A percentile compares a stretch with the other conserved stretches of the same genome.
Conservation (phyloP, 371 early-diverging fungal genomes). For the Vairimorpha ceranae region DNA sequence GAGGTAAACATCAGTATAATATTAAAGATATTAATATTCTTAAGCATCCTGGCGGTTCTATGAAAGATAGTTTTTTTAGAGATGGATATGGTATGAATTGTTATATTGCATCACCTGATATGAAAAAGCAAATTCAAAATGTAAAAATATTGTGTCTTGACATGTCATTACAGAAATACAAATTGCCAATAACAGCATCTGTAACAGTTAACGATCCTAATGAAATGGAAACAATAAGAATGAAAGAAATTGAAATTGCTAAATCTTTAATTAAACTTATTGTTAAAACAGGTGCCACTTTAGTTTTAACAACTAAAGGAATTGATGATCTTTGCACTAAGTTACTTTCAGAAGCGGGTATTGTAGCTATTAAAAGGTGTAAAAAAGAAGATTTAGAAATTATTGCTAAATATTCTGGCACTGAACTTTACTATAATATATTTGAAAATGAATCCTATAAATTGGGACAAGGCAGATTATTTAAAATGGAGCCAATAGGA, state of each 20-base stretch:
- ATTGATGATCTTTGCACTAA: slow-evolving; percentile 96
- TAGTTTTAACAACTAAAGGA: slow-evolving; percentile 93
- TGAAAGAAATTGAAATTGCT: slow-evolving; percentile 85
- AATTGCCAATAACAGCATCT: slow-evolving; percentile 91
- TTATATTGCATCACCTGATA: slow-evolving; percentile 74
- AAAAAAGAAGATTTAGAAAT: slow-evolving; percentile 90
- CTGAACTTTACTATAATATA: slow-evolving; percentile 77
- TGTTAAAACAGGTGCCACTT: slow-evolving; percentile 86
- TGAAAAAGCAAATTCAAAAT: slow-evolving; percentile 63
- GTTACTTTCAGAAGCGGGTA: slow-evolving; percentile 82
- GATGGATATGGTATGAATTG: slow-evolving; percentile 94
- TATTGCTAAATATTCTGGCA: slow-evolving; percentile 91
- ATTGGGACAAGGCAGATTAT: slow-evolving; percentile 84
- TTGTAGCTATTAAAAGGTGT: slow-evolving; percentile 86
- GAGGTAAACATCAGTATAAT: slow-evolving; percentile 82
- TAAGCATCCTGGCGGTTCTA: slow-evolving; percentile 92
- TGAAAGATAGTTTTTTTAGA: slow-evolving; percentile 77
- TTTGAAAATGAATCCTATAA: neutral
- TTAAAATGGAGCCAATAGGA: slow-evolving; percentile 64
- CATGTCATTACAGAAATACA: slow-evolving; percentile 95
- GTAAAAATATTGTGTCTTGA: slow-evolving; percentile 97
- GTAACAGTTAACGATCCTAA: slow-evolving; percentile 93
- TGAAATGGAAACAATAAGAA: slow-evolving; percentile 89
- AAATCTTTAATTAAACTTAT: slow-evolving; percentile 87
- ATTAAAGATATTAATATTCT: slow-evolving; percentile 93